Evolutionary conservation across 2,329 filamentous ascomycete genomes (phyloP), one percentile per base, ranked within the genome.

Genomic region (Albophoma yamanashiensis): DNA sequence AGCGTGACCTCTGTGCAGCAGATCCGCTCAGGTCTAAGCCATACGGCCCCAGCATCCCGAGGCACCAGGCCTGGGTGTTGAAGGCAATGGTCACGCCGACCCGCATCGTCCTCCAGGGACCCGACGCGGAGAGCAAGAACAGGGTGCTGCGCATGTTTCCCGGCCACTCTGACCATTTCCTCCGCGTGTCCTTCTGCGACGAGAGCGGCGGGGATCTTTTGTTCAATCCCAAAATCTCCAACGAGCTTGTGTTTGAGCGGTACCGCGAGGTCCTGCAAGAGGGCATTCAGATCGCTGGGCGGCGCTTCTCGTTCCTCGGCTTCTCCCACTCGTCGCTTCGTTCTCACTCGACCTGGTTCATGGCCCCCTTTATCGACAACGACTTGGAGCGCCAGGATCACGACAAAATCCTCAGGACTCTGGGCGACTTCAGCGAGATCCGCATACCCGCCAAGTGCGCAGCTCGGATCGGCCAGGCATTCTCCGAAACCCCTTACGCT

Each of bases 261-360:
- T 92, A 92, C 70, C 81, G 82, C 58, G 63, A 68, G 0, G 74
- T 91, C 0, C 76, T 94, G 11, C 70, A 75, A 2, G 67, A 77
- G 0, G 86, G 85, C 0, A 82, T 95, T 36, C 67, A 73, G 0
- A 82, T 93, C 58, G 88, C 82, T 3, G 88, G 85, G 0, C 77
- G 85, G 15, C 68, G 71, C 0, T 91, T 85, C 66, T 72, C 74
- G 0, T 93, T 92, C 66, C 76, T 93, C 0, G 89, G 89, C 0
- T 93, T 92, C 70, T 92, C 89, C 0, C 87, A 92, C 70, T 93
- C 89, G 0, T 92, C 89, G 0, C 78, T 93, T 4, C 80, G 89
- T 15, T 79, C 84, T 0, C 88, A 91, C 61, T 85, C 86, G 0
- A 85, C 82, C 42, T 92, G 89, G 89, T 81, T 84, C 61, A 75